Percentiles rank a stretch among this genome's conserved stretches.
Conservation (phyloP, 352 stramenopile genomes). For the Globisporangium canariense region DNA sequence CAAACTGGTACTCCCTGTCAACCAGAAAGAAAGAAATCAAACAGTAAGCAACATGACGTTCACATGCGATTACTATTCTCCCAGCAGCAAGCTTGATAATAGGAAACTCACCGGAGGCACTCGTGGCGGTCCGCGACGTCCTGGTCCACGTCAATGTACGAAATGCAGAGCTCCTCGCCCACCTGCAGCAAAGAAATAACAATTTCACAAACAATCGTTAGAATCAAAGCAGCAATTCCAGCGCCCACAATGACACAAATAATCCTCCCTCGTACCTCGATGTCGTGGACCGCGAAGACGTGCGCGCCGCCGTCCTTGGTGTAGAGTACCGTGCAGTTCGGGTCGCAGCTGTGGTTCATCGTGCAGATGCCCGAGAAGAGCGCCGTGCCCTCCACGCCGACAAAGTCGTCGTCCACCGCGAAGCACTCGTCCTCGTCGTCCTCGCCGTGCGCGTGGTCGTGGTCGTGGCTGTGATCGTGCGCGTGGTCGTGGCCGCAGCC, state of each 20-base stretch:
- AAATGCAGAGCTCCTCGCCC: constrained; percentile 94
- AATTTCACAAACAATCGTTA: neutral
- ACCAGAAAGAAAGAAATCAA: neutral
- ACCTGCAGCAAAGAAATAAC: constrained; percentile 25
- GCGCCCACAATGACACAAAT: neutral
- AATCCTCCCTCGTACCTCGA: constrained; percentile 18
- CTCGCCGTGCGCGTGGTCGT: constrained; percentile 27
- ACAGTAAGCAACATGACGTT: neutral
- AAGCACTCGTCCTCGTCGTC: constrained; percentile 42
- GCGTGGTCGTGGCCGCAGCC: constrained; percentile 30
- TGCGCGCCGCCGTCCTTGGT: constrained; percentile 69
- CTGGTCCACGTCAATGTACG: constrained; percentile 92
- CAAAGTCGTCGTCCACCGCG: constrained; percentile 80
- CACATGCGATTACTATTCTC: neutral
- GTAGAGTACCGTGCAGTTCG: constrained; percentile 91
- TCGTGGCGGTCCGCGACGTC: constrained; percentile 74
- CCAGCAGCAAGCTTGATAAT: neutral
- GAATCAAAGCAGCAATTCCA: neutral
- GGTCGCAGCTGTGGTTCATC: constrained; percentile 96
- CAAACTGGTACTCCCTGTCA: constrained; percentile 77
- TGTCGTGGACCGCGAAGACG: constrained; percentile 70
- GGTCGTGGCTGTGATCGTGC: constrained; percentile 18
- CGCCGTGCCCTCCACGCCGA: constrained; percentile 94
- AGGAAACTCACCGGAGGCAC: constrained; percentile 51
- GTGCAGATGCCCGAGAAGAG: constrained; percentile 92